Evolutionary conservation across 139 green algal species (phyloP), one percentile per base, ranked within the genome.

Genomic region (Coelastrella sp.): DNA sequence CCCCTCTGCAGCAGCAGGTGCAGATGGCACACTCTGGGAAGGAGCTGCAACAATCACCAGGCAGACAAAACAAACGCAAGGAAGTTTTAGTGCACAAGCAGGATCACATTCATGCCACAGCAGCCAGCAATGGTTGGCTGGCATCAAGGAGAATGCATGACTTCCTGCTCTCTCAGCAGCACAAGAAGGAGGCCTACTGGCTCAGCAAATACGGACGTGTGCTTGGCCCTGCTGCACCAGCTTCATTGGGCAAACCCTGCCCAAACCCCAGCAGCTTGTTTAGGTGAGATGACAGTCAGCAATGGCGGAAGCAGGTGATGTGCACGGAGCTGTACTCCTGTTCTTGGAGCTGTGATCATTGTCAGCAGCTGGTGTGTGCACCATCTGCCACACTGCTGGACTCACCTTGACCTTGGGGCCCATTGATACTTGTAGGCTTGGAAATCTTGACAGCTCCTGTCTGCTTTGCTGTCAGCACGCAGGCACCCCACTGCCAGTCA

Each of bases 171-270:
- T 87, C 89, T 12, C 90, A 95, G 63, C 91, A 95, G 82, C 89
- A 91, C 20, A 87, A 79, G 22, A 88, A 92, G 78, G 92, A 95
- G 78, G 85, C 91, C 6, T 93, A 89, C 70, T 95, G 91, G 89
- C 68, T 95, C 14, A 68, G 88, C 20, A 95, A 95, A 68, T 95
- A 95, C 58, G 92, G 92, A 49, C 91, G 91, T 27, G 79, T 95
- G 56, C 59, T 91, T 4, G 58, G 24, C 17, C 87, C 70, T 60
- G 57, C 88, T 25, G 27, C 79, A 57, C 25, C 60, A 76, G 49
- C n/a, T 73, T 82, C 78, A 65, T 63, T 70, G 22, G 78, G 79
- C 15, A 59, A 85, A 25, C 61, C 72, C 9, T n/a, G 25, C 25
- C 72, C 78, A 82, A 89, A 89, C 20, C 75, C 78, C 14, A 73